Percentiles rank a stretch among this genome's conserved stretches.
Conservation (phyloP, 2,329 filamentous ascomycete species). For the Pseudogymnoascus sp. region DNA sequence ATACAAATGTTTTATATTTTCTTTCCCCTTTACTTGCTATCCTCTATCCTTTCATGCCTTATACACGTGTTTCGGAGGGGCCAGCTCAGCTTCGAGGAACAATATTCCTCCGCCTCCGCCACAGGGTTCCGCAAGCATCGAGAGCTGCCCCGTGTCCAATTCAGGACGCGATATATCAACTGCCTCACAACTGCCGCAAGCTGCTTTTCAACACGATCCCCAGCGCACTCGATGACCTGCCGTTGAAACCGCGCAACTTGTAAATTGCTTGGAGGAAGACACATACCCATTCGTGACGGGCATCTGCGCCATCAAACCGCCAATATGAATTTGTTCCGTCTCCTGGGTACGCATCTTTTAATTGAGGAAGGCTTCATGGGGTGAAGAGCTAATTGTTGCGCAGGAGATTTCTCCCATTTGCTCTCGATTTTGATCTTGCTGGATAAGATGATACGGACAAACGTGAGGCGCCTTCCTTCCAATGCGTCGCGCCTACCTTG, state of each 20-base stretch:
- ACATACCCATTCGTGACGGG: conserved; percentile 5
- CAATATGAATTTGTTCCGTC: conserved; percentile 63
- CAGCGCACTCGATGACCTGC: conserved; percentile 1
- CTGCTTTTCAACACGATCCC: not conserved
- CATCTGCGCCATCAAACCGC: conserved; percentile 13
- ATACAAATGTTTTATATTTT: not conserved
- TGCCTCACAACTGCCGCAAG: not conserved
- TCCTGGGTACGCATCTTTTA: conserved; percentile 46
- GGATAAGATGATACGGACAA: conserved; percentile 92
- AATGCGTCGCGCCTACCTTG: not conserved
- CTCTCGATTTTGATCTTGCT: conserved; percentile 89
- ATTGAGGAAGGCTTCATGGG: not conserved
- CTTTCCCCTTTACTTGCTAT: not conserved
- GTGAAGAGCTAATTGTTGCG: conserved; percentile 10
- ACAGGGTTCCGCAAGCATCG: not conserved
- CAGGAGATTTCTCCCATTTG: conserved; percentile 93
- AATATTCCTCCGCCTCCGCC: not conserved
- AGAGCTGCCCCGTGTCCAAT: conserved; percentile 9
- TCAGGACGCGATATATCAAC: conserved; percentile 5
- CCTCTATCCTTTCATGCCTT: not conserved
- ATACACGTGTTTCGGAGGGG: not conserved
- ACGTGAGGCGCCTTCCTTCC: conserved; percentile 47
- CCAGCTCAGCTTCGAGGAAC: not conserved
- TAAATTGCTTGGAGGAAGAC: conserved; percentile 3
- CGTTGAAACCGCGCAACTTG: not conserved